Evolutionary conservation across 1,139 yeast species (phyloP), one percentile per base, ranked within the genome.

Genomic region (Petasospora fabianii): DNA sequence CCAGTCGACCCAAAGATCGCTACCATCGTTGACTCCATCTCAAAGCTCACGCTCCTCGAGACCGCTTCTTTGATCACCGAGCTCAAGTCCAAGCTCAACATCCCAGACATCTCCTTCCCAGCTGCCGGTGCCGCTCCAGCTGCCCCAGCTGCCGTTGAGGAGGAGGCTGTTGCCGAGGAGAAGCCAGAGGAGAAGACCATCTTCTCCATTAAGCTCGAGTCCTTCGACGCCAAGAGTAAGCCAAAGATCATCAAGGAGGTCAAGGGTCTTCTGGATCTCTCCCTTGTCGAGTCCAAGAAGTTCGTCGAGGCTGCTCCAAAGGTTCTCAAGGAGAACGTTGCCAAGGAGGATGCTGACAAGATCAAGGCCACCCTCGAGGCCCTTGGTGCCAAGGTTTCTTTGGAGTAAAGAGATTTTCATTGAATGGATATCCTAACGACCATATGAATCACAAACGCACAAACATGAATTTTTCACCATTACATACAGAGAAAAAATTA

Each of bases 241-340:
- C 97, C 99, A 50, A 92, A 92, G 83, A 79, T 92, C 62, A 94
- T 92, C 65, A 92, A 92, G 73, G 98, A 92, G 70, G 95, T 92
- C 55, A 92, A 92, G 75, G 76, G 84, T 47, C 72, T 92, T 63
- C 75, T 92, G 59, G 97, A 97, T 9, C 75, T 92, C 59, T 87
- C 96, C 14, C 75, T 92, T 54, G 98, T 92, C 46, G 98, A 92
- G 62, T 86, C 97, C 47, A 94, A 92, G 80, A 92, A 92, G 71
- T 86, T 92, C 54, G 99, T 94, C 44, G 99, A 92, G 71, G 70
- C 90, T 58, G 97, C 98, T 47, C 99, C 99, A 55, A 92, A 92
- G 75, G 73, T 85, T 35, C 75, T 66, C 42, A 65, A 65, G 51
- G 85, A 79, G 42, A 78, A 78, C 50, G 80, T 78, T 39, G 77